Percentiles rank a stretch among this genome's conserved stretches.
Conservation (phyloP, 1,139 yeast genomes). For the Fermentozyma sake region DNA sequence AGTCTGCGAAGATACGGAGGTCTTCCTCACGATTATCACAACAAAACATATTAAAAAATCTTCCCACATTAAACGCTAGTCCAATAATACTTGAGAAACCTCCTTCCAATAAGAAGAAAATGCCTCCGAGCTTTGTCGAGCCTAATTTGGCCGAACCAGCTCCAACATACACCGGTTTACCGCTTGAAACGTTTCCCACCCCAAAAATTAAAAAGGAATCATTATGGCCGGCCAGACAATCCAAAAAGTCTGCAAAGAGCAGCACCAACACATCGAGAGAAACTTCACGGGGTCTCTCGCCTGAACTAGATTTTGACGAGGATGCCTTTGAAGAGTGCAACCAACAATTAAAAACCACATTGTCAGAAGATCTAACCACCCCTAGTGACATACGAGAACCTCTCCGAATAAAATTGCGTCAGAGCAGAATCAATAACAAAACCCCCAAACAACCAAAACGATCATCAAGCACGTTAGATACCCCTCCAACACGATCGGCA, state of each 20-base stretch:
- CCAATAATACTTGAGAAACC: background rate
- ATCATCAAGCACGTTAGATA: conserved; percentile 1
- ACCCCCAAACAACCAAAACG: conserved; percentile 5
- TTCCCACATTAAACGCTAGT: background rate
- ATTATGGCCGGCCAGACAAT: conserved; percentile 33
- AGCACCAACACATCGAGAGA: conserved; percentile 7
- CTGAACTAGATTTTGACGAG: conserved; percentile 8
- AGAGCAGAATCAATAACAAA: conserved; percentile 2
- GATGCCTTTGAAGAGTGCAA: conserved; percentile 1
- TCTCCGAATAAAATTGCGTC: conserved; percentile 6
- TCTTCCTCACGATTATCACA: conserved; percentile 3
- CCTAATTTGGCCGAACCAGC: conserved; percentile 52
- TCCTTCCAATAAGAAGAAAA: background rate
- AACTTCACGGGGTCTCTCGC: conserved; percentile 7
- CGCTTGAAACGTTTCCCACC: conserved; percentile 61
- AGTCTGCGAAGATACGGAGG: background rate
- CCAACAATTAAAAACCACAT: conserved; percentile 4
- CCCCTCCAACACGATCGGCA: conserved; percentile 8
- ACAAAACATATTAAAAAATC: background rate
- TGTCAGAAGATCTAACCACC: conserved; percentile 7
- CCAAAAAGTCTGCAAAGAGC: conserved; percentile 10
- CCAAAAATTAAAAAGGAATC: conserved; percentile 49
- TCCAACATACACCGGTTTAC: conserved; percentile 60
- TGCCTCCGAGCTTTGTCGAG: conserved; percentile 39
- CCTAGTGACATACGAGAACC: conserved; percentile 10